A percentile compares a stretch with the other conserved stretches of the same genome.
Conservation (phyloP, 106 monocot genomes). For the Acorus gramineus region DNA sequence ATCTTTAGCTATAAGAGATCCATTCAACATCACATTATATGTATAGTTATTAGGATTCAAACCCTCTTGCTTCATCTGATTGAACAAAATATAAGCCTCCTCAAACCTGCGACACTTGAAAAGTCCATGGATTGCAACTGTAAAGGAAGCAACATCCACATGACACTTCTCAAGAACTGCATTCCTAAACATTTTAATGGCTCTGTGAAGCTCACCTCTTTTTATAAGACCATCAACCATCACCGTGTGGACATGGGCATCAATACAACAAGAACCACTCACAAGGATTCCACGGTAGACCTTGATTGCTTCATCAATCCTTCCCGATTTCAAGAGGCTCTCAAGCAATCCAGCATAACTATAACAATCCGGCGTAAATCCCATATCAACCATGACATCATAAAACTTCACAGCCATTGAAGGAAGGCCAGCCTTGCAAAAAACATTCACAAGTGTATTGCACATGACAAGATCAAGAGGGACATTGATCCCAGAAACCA, state of each 20-base stretch:
- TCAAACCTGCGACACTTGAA: conserved; percentile 16
- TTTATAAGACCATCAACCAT: conserved; percentile 49
- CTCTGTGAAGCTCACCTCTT: conserved; percentile 19
- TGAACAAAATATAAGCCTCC: conserved; percentile 46
- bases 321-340: conserved; percentile 31
- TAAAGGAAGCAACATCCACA: conserved; percentile 44
- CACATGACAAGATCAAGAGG: conserved; percentile 39
- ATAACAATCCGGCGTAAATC: conserved; percentile 46
- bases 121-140: conserved; percentile 39
- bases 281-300: conserved; percentile 34
- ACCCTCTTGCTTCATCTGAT: conserved; percentile 40
- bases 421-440: conserved; percentile 51
- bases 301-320: conserved; percentile 27
- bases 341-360: conserved; percentile 43
- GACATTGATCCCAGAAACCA: conserved; percentile 17
- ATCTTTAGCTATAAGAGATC: conserved; percentile 27
- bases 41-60: conserved; percentile 26
- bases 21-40: conserved; percentile 64
- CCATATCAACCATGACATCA: conserved; percentile 23
- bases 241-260: conserved; percentile 46
- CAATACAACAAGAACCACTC: conserved; percentile 13
- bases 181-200: conserved; percentile 37
- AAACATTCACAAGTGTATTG: conserved; percentile 40
- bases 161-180: conserved; percentile 20
- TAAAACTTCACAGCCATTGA: conserved; percentile 34